Percentiles rank a stretch among this genome's conserved stretches.
phyloP scores from a whole-genome alignment of 805 yeast species.

The Kuraishia hungarica region DNA sequence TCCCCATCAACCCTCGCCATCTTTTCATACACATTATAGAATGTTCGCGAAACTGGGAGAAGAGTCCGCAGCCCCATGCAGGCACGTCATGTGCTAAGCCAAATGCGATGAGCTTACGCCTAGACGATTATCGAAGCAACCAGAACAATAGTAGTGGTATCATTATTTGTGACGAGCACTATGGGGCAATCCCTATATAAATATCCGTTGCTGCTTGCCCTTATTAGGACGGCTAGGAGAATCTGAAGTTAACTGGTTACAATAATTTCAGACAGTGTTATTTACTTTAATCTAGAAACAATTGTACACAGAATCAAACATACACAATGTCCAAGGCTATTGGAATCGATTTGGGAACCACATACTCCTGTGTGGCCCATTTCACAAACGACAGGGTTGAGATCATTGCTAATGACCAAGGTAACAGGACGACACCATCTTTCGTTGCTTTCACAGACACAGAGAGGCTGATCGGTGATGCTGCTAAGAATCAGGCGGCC shows the following conservation, averaged over 20 bases:
- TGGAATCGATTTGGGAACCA: conserved; percentile 79
- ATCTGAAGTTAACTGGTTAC: too few relatives aligned
- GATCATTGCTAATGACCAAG: conserved; percentile 95
- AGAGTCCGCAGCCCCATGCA: not conserved
- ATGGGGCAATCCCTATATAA: not conserved
- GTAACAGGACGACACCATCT: conserved; percentile 96
- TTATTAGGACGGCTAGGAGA: too few relatives aligned
- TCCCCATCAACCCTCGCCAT: too few relatives aligned
- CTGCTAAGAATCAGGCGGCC: conserved; percentile 96
- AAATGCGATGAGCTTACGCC: not conserved
- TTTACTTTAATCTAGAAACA: not conserved
- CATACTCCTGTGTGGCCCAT: conserved; percentile 93
- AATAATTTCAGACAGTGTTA: not conserved
- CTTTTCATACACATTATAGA: not conserved
- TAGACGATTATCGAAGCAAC: not conserved
- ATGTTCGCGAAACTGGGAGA: not conserved
- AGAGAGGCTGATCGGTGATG: conserved; percentile 92
- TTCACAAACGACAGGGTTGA: conserved; percentile 87
- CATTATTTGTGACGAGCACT: not conserved
- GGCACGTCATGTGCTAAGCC: not conserved
- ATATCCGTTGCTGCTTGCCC: not conserved
- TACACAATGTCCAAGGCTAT: conserved; percentile 31
- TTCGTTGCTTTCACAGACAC: conserved; percentile 91
- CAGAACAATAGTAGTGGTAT: not conserved
- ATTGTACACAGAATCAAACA: not conserved